Evolutionary conservation across 2,329 filamentous ascomycete genomes (phyloP).

Genomic region (Scopulariopsis brevicaulis): DNA sequence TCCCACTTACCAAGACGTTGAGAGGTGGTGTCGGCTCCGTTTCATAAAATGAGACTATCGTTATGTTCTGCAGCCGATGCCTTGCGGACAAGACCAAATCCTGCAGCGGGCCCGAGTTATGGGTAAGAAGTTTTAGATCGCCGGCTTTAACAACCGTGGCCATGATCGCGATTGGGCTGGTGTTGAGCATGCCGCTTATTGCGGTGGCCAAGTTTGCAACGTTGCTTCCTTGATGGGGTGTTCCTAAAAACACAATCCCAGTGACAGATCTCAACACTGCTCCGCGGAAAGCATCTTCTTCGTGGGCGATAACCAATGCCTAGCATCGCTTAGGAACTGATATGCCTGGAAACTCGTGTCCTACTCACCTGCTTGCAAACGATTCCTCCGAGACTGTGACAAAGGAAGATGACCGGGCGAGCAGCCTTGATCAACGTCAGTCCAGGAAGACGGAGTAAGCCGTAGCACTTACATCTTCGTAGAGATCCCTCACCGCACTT

Average conservation of each 20-base stretch:
- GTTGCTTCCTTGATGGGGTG: conserved; percentile 17
- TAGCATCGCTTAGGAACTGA: conserved; percentile 1
- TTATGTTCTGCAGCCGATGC: conserved; percentile 8
- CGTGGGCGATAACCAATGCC: conserved; percentile 12
- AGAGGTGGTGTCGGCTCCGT: conserved; percentile 7
- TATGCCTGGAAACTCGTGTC: neutral
- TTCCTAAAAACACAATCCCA: conserved; percentile 17
- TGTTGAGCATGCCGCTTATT: conserved; percentile 11
- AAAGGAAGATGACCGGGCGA: conserved; percentile 14
- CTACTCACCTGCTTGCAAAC: conserved; percentile 14
- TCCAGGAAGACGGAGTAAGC: conserved; percentile 6
- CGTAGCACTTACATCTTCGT: conserved; percentile 5
- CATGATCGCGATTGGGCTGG: conserved; percentile 1
- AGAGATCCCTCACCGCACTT: conserved; percentile 6
- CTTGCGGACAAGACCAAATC: conserved; percentile 9
- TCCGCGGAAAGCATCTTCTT: conserved; percentile 7
- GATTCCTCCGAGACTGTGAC: conserved; percentile 17
- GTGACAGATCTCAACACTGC: conserved; percentile 8
- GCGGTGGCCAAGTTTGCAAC: conserved; percentile 11
- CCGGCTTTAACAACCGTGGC: conserved; percentile 11
- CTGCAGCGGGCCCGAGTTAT: conserved; percentile 9
- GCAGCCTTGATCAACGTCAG: conserved; percentile 8
- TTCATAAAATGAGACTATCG: conserved; percentile 12
- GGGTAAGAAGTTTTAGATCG: conserved; percentile 9
- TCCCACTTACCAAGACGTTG: conserved; percentile 7